Conservation (phyloP, 768 basidiomycete genomes). For the Tylopilus balloui region DNA sequence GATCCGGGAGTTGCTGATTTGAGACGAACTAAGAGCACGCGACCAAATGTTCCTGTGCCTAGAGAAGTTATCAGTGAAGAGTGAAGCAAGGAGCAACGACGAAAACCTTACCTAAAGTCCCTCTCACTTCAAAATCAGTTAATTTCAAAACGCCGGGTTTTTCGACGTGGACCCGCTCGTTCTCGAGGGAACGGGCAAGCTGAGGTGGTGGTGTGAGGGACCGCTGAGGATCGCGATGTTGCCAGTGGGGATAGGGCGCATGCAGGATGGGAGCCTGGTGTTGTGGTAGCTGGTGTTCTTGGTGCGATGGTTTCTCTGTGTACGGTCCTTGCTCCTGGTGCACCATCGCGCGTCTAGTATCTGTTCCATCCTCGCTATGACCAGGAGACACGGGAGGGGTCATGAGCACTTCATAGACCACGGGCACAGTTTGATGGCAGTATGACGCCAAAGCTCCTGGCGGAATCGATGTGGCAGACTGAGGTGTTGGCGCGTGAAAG, state of each 20-base stretch:
- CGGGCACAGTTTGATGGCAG: slow-evolving; percentile 39
- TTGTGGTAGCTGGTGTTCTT: slow-evolving; percentile 6
- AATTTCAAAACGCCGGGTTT: slow-evolving; percentile 54
- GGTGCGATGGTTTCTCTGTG: slow-evolving; percentile 10
- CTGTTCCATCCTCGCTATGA: slow-evolving; percentile 39
- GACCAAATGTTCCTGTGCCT: slow-evolving; percentile 97
- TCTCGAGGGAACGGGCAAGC: slow-evolving; percentile 59
- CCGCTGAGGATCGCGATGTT: neutral
- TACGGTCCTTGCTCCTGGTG: slow-evolving; percentile 12
- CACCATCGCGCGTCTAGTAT: slow-evolving; percentile 12
- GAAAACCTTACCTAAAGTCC: slow-evolving; percentile 59
- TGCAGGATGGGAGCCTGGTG: slow-evolving; percentile 4
- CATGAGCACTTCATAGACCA: slow-evolving; percentile 55
- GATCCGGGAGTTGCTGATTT: slow-evolving; percentile 43
- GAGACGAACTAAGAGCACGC: slow-evolving; percentile 86
- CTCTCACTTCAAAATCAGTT: slow-evolving; percentile 78
- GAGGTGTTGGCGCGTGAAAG: slow-evolving; percentile 21
- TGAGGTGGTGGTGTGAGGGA: slow-evolving; percentile 28
- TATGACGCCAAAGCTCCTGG: slow-evolving; percentile 16
- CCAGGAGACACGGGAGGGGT: slow-evolving; percentile 68
- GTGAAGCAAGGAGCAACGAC: neutral
- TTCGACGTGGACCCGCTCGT: slow-evolving; percentile 63
- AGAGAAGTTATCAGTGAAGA: slow-evolving; percentile 4
- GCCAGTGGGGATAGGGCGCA: slow-evolving; percentile 11
- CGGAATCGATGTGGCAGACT: slow-evolving; percentile 10